Evolutionary conservation across 2,329 filamentous ascomycete species (phyloP).

Genomic region (Macrophomina tecta): DNA sequence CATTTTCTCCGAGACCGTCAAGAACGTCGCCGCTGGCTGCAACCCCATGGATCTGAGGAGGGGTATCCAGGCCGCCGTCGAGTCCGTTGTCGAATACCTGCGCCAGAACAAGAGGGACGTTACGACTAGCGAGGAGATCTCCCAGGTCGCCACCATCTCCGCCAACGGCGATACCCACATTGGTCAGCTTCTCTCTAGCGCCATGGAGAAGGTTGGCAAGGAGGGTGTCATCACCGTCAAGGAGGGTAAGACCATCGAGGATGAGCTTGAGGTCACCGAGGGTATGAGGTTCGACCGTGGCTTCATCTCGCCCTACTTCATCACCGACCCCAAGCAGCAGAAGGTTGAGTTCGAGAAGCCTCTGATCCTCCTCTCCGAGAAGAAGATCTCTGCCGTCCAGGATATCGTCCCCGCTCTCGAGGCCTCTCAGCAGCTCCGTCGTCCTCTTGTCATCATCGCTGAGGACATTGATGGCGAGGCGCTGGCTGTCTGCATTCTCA

Average conservation of each 20-base stretch:
- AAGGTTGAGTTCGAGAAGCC: constrained; percentile 99
- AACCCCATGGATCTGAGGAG: constrained; percentile 99
- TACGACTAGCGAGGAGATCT: constrained; percentile 95
- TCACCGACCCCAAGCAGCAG: constrained; percentile 97
- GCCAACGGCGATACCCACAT: constrained; percentile 97
- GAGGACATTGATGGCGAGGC: constrained; percentile 99
- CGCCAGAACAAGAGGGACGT: constrained; percentile 97
- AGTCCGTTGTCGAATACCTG: constrained; percentile 91
- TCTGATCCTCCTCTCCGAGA: constrained; percentile 96
- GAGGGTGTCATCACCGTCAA: constrained; percentile 99
- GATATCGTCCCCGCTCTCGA: constrained; percentile 98
- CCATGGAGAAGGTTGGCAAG: constrained; percentile 99
- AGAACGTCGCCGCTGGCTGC: constrained; percentile 99
- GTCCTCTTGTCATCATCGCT: constrained; percentile 96
- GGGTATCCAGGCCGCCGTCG: constrained; percentile 95
- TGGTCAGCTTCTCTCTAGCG: constrained; percentile 92
- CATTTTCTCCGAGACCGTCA: constrained; percentile 99
- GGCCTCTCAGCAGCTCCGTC: constrained; percentile 92
- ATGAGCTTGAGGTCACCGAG: constrained; percentile 98
- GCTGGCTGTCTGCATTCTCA: constrained; percentile 97
- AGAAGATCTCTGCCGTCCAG: constrained; percentile 99
- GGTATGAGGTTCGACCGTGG: constrained; percentile 99
- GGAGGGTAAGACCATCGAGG: constrained; percentile 98
- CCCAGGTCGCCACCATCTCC: constrained; percentile 97
- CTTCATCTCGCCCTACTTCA: constrained; percentile 99